A percentile compares a stretch with the other conserved stretches of the same genome.
These are phyloP conservation scores for Emmonsia crescens DNA, from an alignment of 2,329 filamentous ascomycete species.

Conservation along the genomic window DNA sequence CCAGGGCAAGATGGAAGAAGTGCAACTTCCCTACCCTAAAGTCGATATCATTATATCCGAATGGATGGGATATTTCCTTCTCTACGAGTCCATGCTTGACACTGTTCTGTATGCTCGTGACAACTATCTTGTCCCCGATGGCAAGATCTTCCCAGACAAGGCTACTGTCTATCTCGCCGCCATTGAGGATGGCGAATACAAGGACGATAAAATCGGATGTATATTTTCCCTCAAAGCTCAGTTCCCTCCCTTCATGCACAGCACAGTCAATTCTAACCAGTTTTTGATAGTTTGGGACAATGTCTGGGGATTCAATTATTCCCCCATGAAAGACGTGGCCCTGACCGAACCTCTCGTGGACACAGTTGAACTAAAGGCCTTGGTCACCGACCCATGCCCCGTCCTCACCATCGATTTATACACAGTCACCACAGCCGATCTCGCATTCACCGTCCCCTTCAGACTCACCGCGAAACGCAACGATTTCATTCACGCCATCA, in stretches of 20 bases:
- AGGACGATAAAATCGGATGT: conserved; percentile 99
- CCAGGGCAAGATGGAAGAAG: conserved; percentile 99
- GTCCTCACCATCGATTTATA: conserved; percentile 89
- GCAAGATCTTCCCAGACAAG: conserved; percentile 97
- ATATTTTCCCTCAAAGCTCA: conserved; percentile 32
- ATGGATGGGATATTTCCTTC: conserved; percentile 99
- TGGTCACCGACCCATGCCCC: conserved; percentile 79
- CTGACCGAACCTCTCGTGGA: conserved; percentile 94
- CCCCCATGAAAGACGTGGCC: conserved; percentile 83
- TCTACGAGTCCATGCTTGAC: conserved; percentile 98
- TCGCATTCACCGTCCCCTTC: conserved; percentile 74
- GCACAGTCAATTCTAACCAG: conserved; percentile 15
- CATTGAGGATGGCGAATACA: conserved; percentile 98
- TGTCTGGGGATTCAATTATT: conserved; percentile 96
- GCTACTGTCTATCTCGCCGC: conserved; percentile 93
- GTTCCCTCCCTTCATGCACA: neutral
- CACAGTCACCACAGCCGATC: conserved; percentile 71
- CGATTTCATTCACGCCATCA: conserved; percentile 92
- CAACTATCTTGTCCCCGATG: conserved; percentile 74
- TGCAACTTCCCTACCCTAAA: conserved; percentile 81
- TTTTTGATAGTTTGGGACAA: conserved; percentile 81
- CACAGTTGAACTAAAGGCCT: conserved; percentile 92
- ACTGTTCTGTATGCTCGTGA: conserved; percentile 95
- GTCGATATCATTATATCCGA: conserved; percentile 99
- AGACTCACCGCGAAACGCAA: conserved; percentile 66